These are phyloP conservation scores for Neurospora tetraspora DNA, from an alignment of 495 filamentous ascomycete genomes.

Conservation along the genomic window DNA sequence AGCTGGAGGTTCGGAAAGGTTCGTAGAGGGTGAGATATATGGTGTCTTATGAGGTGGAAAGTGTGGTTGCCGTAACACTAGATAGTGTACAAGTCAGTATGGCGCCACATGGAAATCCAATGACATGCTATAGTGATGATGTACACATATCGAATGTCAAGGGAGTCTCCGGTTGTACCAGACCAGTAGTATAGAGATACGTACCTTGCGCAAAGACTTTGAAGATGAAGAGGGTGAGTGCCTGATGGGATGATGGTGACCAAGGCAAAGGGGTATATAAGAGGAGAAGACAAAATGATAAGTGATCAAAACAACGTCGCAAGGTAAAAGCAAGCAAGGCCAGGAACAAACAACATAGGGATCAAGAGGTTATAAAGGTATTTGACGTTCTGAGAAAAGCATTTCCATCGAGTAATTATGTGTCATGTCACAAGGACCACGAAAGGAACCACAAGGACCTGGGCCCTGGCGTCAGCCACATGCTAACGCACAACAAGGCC, in stretches of 20 bases:
- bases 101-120: not conserved
- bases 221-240: not conserved
- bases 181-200: not conserved
- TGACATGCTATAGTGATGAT: not conserved
- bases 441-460: not conserved
- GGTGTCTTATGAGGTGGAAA: not conserved
- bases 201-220: not conserved
- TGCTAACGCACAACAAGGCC: not conserved
- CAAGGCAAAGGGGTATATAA: not conserved
- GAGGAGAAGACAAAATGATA: not conserved
- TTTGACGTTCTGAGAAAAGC: not conserved
- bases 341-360: not conserved
- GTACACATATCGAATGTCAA: not conserved
- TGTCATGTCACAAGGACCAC: constrained; percentile 29
- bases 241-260: not conserved
- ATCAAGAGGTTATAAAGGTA: not conserved
- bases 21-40: not conserved
- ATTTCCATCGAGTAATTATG: constrained; percentile 45
- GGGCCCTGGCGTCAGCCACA: not conserved
- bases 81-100: not conserved
- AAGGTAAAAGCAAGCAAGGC: not conserved
- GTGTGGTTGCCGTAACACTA: not conserved
- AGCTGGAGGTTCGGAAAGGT: not conserved
- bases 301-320: not conserved
- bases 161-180: not conserved